A percentile compares a stretch with the other conserved stretches of the same genome.
Conservation (phyloP, 2,329 filamentous ascomycete species). For the Cylindrodendrum hubeiense region DNA sequence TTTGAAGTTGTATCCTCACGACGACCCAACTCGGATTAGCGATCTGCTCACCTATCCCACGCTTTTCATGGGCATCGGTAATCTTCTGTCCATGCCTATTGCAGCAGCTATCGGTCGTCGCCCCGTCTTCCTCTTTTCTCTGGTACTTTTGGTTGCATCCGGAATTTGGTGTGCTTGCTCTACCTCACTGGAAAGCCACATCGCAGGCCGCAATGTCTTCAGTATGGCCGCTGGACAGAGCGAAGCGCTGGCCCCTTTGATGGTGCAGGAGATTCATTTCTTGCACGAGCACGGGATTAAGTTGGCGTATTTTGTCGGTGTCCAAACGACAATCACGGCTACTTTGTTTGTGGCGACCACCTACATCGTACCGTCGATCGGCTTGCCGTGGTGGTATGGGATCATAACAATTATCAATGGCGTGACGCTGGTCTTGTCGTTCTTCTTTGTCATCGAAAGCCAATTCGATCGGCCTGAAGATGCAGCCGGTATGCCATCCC, state of each 20-base stretch:
- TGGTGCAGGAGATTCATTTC: constrained; percentile 42
- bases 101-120: constrained; percentile 48
- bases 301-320: constrained; percentile 30
- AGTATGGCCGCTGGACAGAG: constrained; percentile 49
- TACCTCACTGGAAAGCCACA: not conserved
- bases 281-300: constrained; percentile 34
- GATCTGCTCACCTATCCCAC: constrained; percentile 48
- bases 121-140: constrained; percentile 46
- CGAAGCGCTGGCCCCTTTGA: constrained; percentile 42
- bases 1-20: constrained; percentile 33
- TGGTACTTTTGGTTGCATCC: constrained; percentile 42
- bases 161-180: constrained; percentile 29
- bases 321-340: constrained; percentile 30
- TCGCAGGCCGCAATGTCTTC: constrained; percentile 45
- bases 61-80: constrained; percentile 44
- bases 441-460: constrained; percentile 37
- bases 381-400: constrained; percentile 39
- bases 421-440: constrained; percentile 2
- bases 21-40: constrained; percentile 32
- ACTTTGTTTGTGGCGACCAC: constrained; percentile 33
- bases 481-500: not conserved
- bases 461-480: constrained; percentile 7
- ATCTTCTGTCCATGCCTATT: constrained; percentile 52
- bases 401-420: constrained; percentile 35
- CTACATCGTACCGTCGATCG: constrained; percentile 33